Base-by-base conservation (phyloP, 495 filamentous ascomycete genomes). In the Penicillium lagena region DNA sequence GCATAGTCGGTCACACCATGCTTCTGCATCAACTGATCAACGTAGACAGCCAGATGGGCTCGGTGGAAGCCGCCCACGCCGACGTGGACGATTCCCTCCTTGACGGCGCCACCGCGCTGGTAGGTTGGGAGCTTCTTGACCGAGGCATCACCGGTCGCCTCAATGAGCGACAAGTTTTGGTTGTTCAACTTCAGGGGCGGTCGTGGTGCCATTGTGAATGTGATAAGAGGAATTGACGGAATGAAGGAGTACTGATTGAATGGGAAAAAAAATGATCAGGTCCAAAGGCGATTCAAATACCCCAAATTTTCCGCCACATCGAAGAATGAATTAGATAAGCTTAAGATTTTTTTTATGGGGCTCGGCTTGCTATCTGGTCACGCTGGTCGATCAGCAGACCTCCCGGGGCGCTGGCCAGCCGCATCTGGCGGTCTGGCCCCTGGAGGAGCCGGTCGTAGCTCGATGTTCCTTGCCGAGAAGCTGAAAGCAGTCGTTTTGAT, bases 41-140 rank as follows among this genome's bases (percentile, higher is more conserved):
- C 55, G 39, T 74, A 74, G 45, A 72, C 64, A 28, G 70, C 70
- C 56, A 74, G 58, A 32, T 74, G 70, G 40, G 70, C 67, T 22
- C 70, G 52, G 61, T 74, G 70, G 67, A 74, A 74, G 53, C 70
- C 70, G 31, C 70, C 70, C 0, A 74, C 69, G 7, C 70, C 70
- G 38, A 74, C 46, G 44, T 74, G 70, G 36, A 74, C 69, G 38
- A 74, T 74, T 29, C 70, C 70, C 51, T 74, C 70, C 57, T 74
- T 74, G 56, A 72, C 66, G 14, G 63, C 62, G 34, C 27, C 45
- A 48, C 55, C 59, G 40, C 69, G 69, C 41, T 37, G 35, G 49
- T 71, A 70, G 47, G 51, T 63, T 4, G 69, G 69, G 30, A 62
- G 47, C 49, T 62, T 52, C 44, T 62, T 52, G 42, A 68, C 46